Base-by-base conservation (phyloP, 1,139 yeast species). In the Pichia cactophila region DNA sequence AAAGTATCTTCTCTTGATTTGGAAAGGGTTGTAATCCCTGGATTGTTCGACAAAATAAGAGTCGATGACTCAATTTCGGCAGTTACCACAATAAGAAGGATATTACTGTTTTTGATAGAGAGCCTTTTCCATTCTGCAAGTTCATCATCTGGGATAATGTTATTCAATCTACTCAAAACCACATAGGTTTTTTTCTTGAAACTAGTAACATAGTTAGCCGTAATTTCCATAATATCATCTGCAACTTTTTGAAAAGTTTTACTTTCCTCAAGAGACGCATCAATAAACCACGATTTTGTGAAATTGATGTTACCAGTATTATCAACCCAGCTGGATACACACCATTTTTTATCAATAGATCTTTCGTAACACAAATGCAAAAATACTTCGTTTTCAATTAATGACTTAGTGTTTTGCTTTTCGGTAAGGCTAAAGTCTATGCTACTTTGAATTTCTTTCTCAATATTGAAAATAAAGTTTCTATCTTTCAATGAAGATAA, bases 281-380 rank as follows among this genome's bases (percentile, higher is more conserved):
- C 63, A 59, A 81, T 72, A 56, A 72, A 74, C 90, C 90, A 84
- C 1, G 90, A 77, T 56, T 81, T 84, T 1, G 83, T 76, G 50
- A 73, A 73, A 9, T 83, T 78, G 8, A 79, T 73, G 10, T 72
- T 71, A 0, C 96, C 96, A 60, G 77, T 74, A 46, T 92, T 92
- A 61, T 90, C 96, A 0, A 95, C 75, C 95, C 97, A 88, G 0
- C 95, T 84, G 0, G 88, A 95, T 29, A 83, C 80, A 45, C 88
- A 73, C 96, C 97, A 90, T 51, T 78, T 80, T 54, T 80, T 81
- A 61, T 90, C 96, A 5, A 78, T 72, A 0, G 96, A 85, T 48
- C 95, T 65, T 37, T 89, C 88, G 60, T 89, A 92, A 0, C 96
- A 90, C 31, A 92, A 72, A 62, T 90, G 97, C 39, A 92, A 70